Percentiles rank a stretch among this genome's conserved stretches.
These are phyloP conservation scores for Penicillium dipodomyicola DNA, from an alignment of 495 filamentous ascomycete genomes.

Conservation along the genomic window DNA sequence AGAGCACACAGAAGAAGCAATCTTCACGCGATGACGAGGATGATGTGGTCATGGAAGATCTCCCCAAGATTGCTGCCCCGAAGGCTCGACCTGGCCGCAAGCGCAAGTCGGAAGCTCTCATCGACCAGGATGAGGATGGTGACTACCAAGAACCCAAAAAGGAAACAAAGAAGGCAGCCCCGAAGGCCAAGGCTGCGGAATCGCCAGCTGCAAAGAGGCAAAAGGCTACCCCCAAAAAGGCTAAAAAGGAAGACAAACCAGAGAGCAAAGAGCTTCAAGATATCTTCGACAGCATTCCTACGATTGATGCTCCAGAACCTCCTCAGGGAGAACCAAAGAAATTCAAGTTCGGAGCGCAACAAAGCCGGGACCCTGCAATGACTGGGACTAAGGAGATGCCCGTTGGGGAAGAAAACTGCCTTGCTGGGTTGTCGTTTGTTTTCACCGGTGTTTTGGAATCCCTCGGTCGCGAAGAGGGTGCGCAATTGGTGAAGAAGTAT, in stretches of 20 bases:
- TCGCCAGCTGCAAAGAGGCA: slow-evolving; percentile 58
- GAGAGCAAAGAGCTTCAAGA: slow-evolving; percentile 68
- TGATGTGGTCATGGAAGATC: slow-evolving; percentile 50
- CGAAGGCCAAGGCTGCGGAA: slow-evolving; percentile 30
- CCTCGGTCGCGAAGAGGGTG: slow-evolving; percentile 80
- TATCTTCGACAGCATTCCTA: slow-evolving; percentile 86
- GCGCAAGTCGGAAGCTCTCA: slow-evolving; percentile 55
- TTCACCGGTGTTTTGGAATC: slow-evolving; percentile 85
- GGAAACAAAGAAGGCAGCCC: slow-evolving; percentile 21
- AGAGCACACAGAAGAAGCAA: slow-evolving; percentile 45
- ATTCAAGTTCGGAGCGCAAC: slow-evolving; percentile 64
- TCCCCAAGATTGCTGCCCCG: slow-evolving; percentile 30
- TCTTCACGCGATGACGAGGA: slow-evolving; percentile 43
- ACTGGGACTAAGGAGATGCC: slow-evolving; percentile 71
- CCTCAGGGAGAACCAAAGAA: slow-evolving; percentile 63
- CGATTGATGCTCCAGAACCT: slow-evolving; percentile 75
- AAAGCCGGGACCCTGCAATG: slow-evolving; percentile 56
- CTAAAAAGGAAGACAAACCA: slow-evolving; percentile 48
- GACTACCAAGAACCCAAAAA: slow-evolving; percentile 39
- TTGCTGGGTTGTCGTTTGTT: slow-evolving; percentile 93
- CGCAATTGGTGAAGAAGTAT: slow-evolving; percentile 83
- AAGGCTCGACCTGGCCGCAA: slow-evolving; percentile 48
- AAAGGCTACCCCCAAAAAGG: slow-evolving; percentile 57
- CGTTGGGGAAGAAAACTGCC: slow-evolving; percentile 80
- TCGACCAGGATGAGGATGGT: slow-evolving; percentile 42